A percentile compares a stretch with the other conserved stretches of the same genome.
These are phyloP conservation scores for Citrullus mucosospermus DNA, from an alignment of 306 rosid species.

Conservation along the genomic window DNA sequence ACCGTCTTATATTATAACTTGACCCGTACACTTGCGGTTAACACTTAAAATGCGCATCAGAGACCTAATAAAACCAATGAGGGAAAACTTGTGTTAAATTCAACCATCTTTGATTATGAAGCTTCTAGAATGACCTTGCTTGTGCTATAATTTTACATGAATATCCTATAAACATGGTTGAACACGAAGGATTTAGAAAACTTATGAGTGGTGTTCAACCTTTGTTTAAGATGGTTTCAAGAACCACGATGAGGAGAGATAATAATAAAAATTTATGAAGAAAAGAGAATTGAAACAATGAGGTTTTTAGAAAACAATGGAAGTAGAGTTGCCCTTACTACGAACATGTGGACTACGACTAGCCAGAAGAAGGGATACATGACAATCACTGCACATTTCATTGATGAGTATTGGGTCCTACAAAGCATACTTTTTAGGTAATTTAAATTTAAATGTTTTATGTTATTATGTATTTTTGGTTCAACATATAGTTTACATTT, in stretches of 20 bases:
- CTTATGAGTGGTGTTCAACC: not conserved
- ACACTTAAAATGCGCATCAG: too few species aligned
- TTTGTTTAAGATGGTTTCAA: not conserved
- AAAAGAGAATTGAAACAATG: not conserved
- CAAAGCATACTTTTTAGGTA: not conserved
- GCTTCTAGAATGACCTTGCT: too few species aligned
- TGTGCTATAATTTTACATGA: too few species aligned
- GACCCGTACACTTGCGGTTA: too few species aligned
- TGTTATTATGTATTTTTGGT: not conserved
- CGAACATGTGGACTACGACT: not conserved
- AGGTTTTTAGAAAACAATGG: not conserved
- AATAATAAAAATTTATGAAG: not conserved
- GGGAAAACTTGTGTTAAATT: too few species aligned
- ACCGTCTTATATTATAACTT: too few species aligned
- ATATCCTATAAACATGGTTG: not conserved
- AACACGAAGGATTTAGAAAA: not conserved
- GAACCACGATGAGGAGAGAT: not conserved
- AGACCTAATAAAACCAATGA: too few species aligned
- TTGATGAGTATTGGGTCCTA: not conserved
- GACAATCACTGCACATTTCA: not conserved
- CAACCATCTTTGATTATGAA: too few species aligned
- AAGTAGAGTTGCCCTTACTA: not conserved
- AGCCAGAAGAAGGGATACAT: not conserved
- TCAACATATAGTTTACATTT: not conserved
- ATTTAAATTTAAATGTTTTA: not conserved